Base-by-base conservation (phyloP, 352 stramenopile genomes). In the Phytophthora aleatoria region DNA sequence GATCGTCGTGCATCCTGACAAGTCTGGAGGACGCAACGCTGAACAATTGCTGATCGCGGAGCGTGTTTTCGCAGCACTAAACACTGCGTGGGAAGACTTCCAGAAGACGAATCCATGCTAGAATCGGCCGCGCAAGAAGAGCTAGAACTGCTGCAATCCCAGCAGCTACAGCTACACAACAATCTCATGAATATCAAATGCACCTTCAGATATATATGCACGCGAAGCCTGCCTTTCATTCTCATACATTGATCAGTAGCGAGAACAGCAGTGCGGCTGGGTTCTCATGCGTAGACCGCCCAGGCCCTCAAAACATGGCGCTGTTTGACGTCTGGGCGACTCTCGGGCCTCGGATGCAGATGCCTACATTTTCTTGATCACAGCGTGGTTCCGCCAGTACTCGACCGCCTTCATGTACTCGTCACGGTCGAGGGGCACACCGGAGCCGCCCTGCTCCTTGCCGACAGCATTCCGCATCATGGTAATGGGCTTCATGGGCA, bases 401-500 rank as follows among this genome's bases (percentile, higher is more conserved):
- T 89, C 85, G 30, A 97, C 90, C 52, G 83, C 89, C 68, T 90
- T 79, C 57, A 90, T 67, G 78, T 97, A 97, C 75, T 76, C 67
- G 8, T 89, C 77, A 20, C 75, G 83, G 54, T 92, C 68, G n/a
- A 97, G 70, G 12, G 80, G 81, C 8, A 97, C 90, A 33, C 90
- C 90, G 9, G 85, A 95, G 30, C 90, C 90, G 31, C 90, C 97
- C 66, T 99, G 79, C 30, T 98, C 94, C 72, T 97, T 97, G 36
- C 97, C 97, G n/a, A 99, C 74, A 44, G 96, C 94, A 83, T 99
- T 99, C 39, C 97, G 81, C 94, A 99, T 98, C 69, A 98, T 91
- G 11, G 97, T 99, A 74, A 99, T 99, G 5, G 97, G 97, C 61
- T 97, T 97, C 97, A 99, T 99, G 28, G 97, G 97, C 31, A 99